These are phyloP conservation scores for Ophiocordyceps camponoti-saundersi DNA, from an alignment of 2,329 filamentous ascomycete genomes.

Conservation along the genomic window DNA sequence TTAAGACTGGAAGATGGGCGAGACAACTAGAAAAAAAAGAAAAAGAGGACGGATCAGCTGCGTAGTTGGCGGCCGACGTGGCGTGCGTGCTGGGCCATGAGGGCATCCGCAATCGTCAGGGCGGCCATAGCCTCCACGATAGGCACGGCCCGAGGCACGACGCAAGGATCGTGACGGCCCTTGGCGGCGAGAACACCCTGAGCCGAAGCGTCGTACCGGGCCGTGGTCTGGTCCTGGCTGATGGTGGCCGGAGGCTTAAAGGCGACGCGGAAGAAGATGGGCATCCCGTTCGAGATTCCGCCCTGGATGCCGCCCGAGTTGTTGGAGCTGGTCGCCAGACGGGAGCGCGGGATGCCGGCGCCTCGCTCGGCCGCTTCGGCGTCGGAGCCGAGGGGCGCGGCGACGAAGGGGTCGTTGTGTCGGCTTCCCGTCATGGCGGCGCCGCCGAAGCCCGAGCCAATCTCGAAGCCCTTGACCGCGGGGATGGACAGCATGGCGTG, in stretches of 20 bases:
- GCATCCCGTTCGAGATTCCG: conserved; percentile 83
- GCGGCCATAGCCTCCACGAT: conserved; percentile 89
- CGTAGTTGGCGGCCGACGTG: conserved; percentile 17
- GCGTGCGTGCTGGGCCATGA: conserved; percentile 63
- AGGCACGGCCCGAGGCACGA: conserved; percentile 73
- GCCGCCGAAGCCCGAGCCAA: conserved; percentile 83
- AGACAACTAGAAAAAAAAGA: neutral
- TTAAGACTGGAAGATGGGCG: neutral
- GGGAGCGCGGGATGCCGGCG: conserved; percentile 33
- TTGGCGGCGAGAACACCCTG: conserved; percentile 76
- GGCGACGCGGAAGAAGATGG: conserved; percentile 84
- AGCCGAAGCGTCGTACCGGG: conserved; percentile 52
- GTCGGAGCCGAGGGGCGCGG: conserved; percentile 22
- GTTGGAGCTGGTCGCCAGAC: conserved; percentile 77
- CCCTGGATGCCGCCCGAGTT: conserved; percentile 92
- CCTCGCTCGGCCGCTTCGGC: conserved; percentile 24
- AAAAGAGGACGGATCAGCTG: neutral
- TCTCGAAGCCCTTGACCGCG: conserved; percentile 88
- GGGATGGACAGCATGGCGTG: conserved; percentile 95
- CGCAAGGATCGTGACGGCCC: conserved; percentile 86
- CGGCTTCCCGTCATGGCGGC: conserved; percentile 72
- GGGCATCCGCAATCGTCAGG: conserved; percentile 70
- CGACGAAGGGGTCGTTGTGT: conserved; percentile 60
- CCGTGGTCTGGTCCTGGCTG: conserved; percentile 70
- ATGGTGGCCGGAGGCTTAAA: conserved; percentile 97